Evolutionary conservation across 1,139 yeast genomes (phyloP).

Genomic region (Tardiomyces blankii): DNA sequence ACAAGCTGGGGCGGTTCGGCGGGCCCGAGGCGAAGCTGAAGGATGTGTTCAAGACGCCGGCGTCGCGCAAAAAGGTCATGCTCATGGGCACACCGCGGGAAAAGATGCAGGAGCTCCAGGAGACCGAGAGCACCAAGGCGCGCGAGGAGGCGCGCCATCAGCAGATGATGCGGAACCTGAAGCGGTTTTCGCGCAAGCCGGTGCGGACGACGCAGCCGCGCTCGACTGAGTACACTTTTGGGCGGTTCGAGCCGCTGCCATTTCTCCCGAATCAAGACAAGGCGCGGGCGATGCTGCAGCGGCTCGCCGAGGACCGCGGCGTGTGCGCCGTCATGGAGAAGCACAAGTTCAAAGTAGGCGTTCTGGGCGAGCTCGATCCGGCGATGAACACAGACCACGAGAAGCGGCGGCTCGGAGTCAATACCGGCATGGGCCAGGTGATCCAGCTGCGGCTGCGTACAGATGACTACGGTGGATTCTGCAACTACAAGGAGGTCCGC

Average conservation of each 20-base stretch:
- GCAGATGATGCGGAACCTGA: constrained; percentile 2
- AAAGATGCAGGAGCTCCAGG: constrained; percentile 15
- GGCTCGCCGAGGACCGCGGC: constrained; percentile 26
- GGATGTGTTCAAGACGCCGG: constrained; percentile 13
- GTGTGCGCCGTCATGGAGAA: constrained; percentile 27
- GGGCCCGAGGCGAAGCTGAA: constrained; percentile 7
- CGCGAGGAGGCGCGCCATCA: constrained; percentile 3
- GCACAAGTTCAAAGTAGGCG: constrained; percentile 26
- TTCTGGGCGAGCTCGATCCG: constrained; percentile 31
- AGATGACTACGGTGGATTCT: constrained; percentile 29
- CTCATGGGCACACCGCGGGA: constrained; percentile 20
- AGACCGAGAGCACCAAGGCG: constrained; percentile 16
- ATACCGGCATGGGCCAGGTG: constrained; percentile 26
- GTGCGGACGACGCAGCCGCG: constrained; percentile 2
- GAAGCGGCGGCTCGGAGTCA: constrained; percentile 24
- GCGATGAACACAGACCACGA: constrained; percentile 25
- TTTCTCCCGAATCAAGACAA: constrained; percentile 23
- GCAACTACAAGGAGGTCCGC: constrained; percentile 25
- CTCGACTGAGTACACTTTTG: constrained; percentile 22
- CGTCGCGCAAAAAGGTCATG: constrained; percentile 15
- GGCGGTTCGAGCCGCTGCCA: constrained; percentile 22
- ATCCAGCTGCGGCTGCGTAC: constrained; percentile 30
- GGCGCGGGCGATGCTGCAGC: constrained; percentile 21
- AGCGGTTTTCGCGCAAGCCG: constrained; percentile 5
- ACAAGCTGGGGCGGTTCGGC: constrained; percentile 7